Evolutionary conservation across 1,139 yeast genomes (phyloP), one percentile per base, ranked within the genome.

Genomic region (Blastobotrys arbuscula): DNA sequence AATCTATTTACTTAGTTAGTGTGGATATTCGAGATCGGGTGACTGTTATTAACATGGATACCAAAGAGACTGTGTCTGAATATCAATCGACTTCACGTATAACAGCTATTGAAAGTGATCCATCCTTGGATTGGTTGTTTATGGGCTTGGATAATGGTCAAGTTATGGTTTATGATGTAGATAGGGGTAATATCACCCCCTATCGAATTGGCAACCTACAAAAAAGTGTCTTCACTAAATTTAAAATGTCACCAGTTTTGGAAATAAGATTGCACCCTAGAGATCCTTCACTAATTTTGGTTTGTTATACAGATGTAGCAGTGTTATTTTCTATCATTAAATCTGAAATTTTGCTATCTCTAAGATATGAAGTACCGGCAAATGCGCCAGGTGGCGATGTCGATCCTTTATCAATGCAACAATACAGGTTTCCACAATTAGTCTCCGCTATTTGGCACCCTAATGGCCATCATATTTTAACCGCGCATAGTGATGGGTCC

Each of bases 371-470:
- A 51, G 61, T 87, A 2, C 78, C 79, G 0, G 68, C 76, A n/a
- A 76, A 76, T 39, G 83, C 85, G 0, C 78, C 81, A 1, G 85
- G 85, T 26, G 86, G 84, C 9, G 80, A 77, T 44, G 69, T 76
- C 1, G 74, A 77, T 5, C 66, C 71, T n/a, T 33, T 53, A 7
- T 50, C 51, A 8, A 48, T 55, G 24, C 49, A 55, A 52, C 47
- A 57, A 57, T 24, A 49, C 18, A 65, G 81, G 43, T 67, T 64
- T 28, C 83, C 92, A 1, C 77, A 72, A 39, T 62, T 86, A 2
- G 58, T 72, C 1, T 80, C 79, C 47, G 82, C 96, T 0, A 72
- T 80, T 38, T 92, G 87, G 78, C 97, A 90, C 63, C 98, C 99
- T 2, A 88, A 89, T 63, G 97, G 97, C 0, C 75, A 88, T 42